These are phyloP conservation scores for Claviceps africana DNA, from an alignment of 2,329 filamentous ascomycete genomes.

Conservation along the genomic window DNA sequence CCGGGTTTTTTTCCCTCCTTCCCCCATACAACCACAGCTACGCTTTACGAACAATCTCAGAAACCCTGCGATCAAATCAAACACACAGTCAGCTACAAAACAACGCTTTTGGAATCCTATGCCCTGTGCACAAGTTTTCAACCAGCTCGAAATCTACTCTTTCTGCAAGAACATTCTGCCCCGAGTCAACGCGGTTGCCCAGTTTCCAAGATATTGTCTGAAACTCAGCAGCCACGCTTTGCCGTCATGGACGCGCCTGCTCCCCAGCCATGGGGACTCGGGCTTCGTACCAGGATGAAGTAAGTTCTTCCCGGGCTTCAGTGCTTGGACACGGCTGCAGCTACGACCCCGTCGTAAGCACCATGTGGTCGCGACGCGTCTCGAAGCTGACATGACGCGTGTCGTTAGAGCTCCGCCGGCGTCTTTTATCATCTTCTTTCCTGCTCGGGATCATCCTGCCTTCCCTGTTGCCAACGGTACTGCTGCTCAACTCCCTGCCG, in stretches of 20 bases:
- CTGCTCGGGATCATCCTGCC: slow-evolving; percentile 6
- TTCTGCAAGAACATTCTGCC: slow-evolving; percentile 1
- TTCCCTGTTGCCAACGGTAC: neutral
- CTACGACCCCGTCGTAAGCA: too few relatives aligned
- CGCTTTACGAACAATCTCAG: slow-evolving; percentile 1
- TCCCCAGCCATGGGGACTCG: slow-evolving; percentile 8
- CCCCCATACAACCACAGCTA: slow-evolving; percentile 1
- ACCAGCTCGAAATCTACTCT: neutral
- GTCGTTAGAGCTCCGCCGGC: slow-evolving; percentile 10
- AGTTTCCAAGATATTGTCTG: slow-evolving; percentile 3
- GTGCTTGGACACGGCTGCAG: neutral
- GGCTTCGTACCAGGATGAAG: slow-evolving; percentile 6
- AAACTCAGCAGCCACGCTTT: slow-evolving; percentile 3
- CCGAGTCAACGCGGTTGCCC: slow-evolving; percentile 5
- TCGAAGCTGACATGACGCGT: slow-evolving; percentile 9
- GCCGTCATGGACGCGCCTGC: slow-evolving; percentile 9
- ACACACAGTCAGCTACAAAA: neutral
- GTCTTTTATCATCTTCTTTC: slow-evolving; percentile 16
- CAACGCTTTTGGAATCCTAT: slow-evolving; percentile 3
- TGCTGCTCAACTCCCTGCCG: neutral
- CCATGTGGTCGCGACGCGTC: neutral
- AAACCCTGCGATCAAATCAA: slow-evolving; percentile 1
- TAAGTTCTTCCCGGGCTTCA: slow-evolving; percentile 5
- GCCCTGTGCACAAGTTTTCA: slow-evolving; percentile 1
- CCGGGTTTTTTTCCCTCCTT: neutral